Conservation (phyloP, 306 rosid species). For the Trichosanthes truncata region DNA sequence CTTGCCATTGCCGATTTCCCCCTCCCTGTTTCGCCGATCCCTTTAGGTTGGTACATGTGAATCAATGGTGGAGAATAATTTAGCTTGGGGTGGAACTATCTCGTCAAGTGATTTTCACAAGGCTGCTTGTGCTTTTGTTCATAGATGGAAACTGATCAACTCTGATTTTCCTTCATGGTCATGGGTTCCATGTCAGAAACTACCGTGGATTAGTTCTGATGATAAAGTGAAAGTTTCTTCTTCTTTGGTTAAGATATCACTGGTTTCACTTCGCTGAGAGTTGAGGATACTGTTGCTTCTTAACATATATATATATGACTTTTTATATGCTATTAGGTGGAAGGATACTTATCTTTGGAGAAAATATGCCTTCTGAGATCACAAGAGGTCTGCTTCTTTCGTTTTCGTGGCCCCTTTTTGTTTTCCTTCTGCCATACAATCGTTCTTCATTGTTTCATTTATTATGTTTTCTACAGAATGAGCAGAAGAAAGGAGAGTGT, state of each 20-base stretch:
- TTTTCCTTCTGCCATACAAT: not conserved
- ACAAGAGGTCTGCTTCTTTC: conserved; percentile 21
- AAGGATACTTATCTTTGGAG: conserved; percentile 67
- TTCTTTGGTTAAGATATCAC: not conserved
- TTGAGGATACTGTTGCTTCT: not conserved
- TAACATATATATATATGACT: not conserved
- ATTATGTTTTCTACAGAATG: conserved; percentile 20
- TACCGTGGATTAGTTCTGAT: conserved; percentile 22
- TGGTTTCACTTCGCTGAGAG: not conserved
- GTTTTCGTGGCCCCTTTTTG: not conserved
- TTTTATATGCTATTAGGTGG: conserved; percentile 15
- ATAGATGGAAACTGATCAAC: conserved; percentile 45
- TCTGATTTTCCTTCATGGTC: conserved; percentile 50
- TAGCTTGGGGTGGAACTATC: conserved; percentile 57
- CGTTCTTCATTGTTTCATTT: not conserved
- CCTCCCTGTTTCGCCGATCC: not conserved
- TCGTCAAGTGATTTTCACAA: conserved; percentile 36
- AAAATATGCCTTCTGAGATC: conserved; percentile 32
- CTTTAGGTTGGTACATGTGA: not conserved
- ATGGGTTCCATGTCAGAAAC: conserved; percentile 42
- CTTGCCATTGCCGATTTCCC: not conserved
- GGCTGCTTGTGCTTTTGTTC: conserved; percentile 45
- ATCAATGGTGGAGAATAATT: conserved; percentile 1
- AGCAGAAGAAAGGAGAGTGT: conserved; percentile 12
- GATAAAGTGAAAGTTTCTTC: conserved; percentile 21